Conservation (phyloP, 106 monocot genomes). For the Dendrobium nobile region DNA sequence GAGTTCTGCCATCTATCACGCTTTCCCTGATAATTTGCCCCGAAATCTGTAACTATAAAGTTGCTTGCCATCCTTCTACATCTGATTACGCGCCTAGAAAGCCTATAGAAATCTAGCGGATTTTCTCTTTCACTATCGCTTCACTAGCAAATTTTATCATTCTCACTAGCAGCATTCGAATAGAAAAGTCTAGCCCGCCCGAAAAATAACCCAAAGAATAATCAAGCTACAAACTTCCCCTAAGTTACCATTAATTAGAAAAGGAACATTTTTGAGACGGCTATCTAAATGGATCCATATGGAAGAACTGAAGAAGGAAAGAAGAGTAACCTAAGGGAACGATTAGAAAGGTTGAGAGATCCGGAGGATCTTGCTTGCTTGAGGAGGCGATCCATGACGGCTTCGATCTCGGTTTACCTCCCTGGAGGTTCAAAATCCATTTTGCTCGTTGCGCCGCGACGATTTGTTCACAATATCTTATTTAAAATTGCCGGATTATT, state of each 20-base stretch:
- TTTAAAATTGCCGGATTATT: too few species aligned
- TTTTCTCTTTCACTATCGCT: neutral
- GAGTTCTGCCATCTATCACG: too few species aligned
- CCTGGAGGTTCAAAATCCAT: neutral
- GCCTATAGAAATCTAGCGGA: neutral
- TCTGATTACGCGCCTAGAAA: neutral
- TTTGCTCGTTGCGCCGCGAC: too few species aligned
- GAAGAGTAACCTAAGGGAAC: slow-evolving; percentile 60
- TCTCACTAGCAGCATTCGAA: too few species aligned
- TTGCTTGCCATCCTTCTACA: neutral
- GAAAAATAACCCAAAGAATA: too few species aligned
- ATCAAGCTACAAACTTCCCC: too few species aligned
- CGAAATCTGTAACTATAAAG: too few species aligned
- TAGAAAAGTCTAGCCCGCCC: too few species aligned
- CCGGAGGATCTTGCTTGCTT: slow-evolving; percentile 72
- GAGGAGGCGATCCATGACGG: slow-evolving; percentile 69
- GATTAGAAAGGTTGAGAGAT: slow-evolving; percentile 94
- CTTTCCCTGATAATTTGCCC: too few species aligned
- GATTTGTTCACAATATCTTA: too few species aligned
- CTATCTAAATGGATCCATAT: neutral
- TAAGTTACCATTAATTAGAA: too few species aligned
- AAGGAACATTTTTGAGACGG: too few species aligned
- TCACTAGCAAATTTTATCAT: neutral
- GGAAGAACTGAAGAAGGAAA: neutral
- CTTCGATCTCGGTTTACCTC: neutral